phyloP scores from a whole-genome alignment of 352 stramenopile species.

The Ophiocytium majus region DNA sequence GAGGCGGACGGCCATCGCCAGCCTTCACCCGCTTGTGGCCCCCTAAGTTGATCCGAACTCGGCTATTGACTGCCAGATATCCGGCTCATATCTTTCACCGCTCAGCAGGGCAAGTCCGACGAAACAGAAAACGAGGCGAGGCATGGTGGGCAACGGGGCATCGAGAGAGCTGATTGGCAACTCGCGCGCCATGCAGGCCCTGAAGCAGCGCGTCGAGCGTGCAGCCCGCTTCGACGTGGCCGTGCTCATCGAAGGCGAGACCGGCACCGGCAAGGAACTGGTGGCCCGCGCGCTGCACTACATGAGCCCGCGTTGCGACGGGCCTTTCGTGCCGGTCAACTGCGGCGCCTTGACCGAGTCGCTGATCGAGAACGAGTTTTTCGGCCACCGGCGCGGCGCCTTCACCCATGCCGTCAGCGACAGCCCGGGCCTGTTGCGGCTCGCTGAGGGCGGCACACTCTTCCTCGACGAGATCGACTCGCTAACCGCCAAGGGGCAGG shows the following conservation, averaged over 20 bases:
- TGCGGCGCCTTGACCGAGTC: neutral
- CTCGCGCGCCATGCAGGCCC: neutral
- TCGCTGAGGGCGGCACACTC: neutral
- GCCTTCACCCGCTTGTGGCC: too few species aligned
- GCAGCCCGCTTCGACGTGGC: neutral
- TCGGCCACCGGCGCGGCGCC: neutral
- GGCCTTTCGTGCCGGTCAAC: neutral
- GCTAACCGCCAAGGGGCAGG: neutral
- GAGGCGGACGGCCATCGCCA: too few species aligned
- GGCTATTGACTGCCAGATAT: too few species aligned
- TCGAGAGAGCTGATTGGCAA: neutral
- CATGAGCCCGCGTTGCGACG: neutral
- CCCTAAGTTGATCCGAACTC: too few species aligned
- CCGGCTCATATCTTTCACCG: too few species aligned
- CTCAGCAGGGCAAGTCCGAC: too few species aligned
- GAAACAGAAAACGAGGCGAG: too few species aligned
- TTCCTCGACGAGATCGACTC: neutral
- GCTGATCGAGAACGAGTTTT: neutral
- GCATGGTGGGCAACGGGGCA: too few species aligned
- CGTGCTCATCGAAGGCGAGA: neutral
- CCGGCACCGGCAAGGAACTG: slow-evolving; percentile 7
- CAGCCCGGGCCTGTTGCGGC: neutral
- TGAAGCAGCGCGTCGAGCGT: neutral
- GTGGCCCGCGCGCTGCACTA: neutral
- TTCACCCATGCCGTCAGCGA: neutral